phyloP scores from a whole-genome alignment of 805 yeast species.

The Blastobotrys mokoenaii region DNA sequence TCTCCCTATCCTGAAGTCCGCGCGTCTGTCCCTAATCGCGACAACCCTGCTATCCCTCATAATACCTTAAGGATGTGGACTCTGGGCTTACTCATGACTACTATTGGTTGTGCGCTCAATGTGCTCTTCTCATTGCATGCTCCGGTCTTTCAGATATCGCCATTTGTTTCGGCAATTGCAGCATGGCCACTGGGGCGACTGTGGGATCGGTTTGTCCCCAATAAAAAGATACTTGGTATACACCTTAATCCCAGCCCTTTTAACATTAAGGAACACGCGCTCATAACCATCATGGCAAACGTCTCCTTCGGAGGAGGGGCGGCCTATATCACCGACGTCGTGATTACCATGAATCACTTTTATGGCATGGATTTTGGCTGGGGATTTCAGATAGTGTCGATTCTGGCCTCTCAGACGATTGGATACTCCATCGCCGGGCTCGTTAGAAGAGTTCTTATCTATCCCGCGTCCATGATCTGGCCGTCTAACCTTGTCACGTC shows the following conservation, averaged over 20 bases:
- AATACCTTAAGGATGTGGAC: slow-evolving; percentile 52
- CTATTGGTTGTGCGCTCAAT: slow-evolving; percentile 52
- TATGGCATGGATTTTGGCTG: slow-evolving; percentile 37
- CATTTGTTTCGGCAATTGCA: slow-evolving; percentile 50
- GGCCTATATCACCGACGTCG: slow-evolving; percentile 51
- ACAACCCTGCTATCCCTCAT: slow-evolving; percentile 41
- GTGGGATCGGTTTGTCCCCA: slow-evolving; percentile 36
- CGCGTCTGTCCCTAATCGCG: slow-evolving; percentile 52
- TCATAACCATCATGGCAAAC: slow-evolving; percentile 45
- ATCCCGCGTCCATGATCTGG: slow-evolving; percentile 64
- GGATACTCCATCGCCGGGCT: slow-evolving; percentile 66
- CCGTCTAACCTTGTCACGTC: slow-evolving; percentile 55
- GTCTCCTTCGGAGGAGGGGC: slow-evolving; percentile 37
- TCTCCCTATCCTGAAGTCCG: slow-evolving; percentile 63
- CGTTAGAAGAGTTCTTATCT: slow-evolving; percentile 48
- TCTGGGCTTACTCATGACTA: slow-evolving; percentile 43
- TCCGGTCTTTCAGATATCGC: slow-evolving; percentile 45
- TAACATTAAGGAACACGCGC: slow-evolving; percentile 55
- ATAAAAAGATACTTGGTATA: slow-evolving; percentile 24
- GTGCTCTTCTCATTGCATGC: slow-evolving; percentile 50
- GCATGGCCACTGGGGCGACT: slow-evolving; percentile 57
- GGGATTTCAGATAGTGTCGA: slow-evolving; percentile 48
- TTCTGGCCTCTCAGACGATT: slow-evolving; percentile 50
- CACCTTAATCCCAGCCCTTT: slow-evolving; percentile 53
- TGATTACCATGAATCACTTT: slow-evolving; percentile 43